phyloP scores from a whole-genome alignment of 306 rosid species.

The Hippophae rhamnoides region DNA sequence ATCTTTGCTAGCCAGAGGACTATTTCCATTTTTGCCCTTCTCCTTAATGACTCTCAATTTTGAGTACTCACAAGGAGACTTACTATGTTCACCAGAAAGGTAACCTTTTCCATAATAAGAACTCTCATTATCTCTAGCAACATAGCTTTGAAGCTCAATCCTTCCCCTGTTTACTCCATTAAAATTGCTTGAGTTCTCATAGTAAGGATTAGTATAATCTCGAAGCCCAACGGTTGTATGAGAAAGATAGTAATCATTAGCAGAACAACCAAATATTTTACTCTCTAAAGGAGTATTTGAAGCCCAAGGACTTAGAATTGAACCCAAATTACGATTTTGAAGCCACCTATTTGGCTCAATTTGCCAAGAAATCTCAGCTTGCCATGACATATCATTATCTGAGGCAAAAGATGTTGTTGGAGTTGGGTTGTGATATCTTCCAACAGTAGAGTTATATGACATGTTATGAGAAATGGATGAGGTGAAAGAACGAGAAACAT shows the following conservation, averaged over 20 bases:
- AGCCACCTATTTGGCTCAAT: slow-evolving; percentile 50
- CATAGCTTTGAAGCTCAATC: slow-evolving; percentile 70
- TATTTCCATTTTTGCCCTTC: slow-evolving; percentile 2
- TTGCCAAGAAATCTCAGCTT: slow-evolving; percentile 72
- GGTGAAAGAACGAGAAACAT: slow-evolving; percentile 35
- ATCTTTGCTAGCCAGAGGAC: slow-evolving; percentile 51
- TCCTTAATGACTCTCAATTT: slow-evolving; percentile 22
- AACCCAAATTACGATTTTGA: slow-evolving; percentile 33
- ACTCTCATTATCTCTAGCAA: slow-evolving; percentile 36
- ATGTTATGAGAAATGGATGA: slow-evolving; percentile 24
- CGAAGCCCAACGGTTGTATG: slow-evolving; percentile 25
- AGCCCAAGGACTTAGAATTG: slow-evolving; percentile 62
- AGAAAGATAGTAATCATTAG: slow-evolving; percentile 60
- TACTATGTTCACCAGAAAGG: slow-evolving; percentile 18
- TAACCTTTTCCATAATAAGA: slow-evolving; percentile 15
- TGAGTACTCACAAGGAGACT: slow-evolving; percentile 15
- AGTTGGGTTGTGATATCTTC: slow-evolving; percentile 17
- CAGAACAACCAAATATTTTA: slow-evolving; percentile 33
- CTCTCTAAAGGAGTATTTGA: slow-evolving; percentile 21
- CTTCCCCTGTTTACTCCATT: slow-evolving; percentile 24
- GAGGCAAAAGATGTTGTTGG: slow-evolving; percentile 63
- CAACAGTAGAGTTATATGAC: slow-evolving; percentile 11
- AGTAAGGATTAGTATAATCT: slow-evolving; percentile 9
- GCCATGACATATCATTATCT: slow-evolving; percentile 66
- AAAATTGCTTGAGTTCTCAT: slow-evolving; percentile 22